Base-by-base conservation (phyloP, 202 grass and related monocot species). In the Setaria italica region DNA sequence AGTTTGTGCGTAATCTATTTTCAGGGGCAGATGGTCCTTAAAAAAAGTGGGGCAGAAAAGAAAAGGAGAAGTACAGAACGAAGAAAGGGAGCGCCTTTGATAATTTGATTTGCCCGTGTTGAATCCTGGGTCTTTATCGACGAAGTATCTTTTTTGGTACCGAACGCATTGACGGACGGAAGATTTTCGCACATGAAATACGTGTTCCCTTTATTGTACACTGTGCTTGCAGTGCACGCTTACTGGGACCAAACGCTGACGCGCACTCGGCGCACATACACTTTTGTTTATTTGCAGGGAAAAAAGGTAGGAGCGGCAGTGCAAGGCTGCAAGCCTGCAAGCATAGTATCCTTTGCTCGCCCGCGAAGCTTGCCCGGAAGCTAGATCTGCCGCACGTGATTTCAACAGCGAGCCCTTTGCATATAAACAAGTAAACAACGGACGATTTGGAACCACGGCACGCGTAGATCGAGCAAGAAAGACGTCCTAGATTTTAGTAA, bases 361-460 rank as follows among this genome's bases (percentile, higher is more conserved):
- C 50, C 5, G 7, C 45, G 62, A 81, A 82, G 62, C 80, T 76
- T 73, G 0, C 32, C 49, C 19, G 67, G 73, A 62, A 76, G 20
- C 76, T 59, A 74, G 50, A 85, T 76, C 70, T 42, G 14, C 35
- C 11, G 79, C 74, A 83, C 60, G 67, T 87, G 84, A 74, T 15
- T 4, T 2, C 20, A 9, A 19, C 32, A 5, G 65, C 59, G 25
- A 9, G 57, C 15, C 14, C 11, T 46, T 1, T 46, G 7, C 42
- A 37, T 72, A 46, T 46, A 48, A 48, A 48, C 46, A 11, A 48
- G 46, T 8, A 79, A 79, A 88, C 25, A 77, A 62, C 4, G 43
- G 43, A 4, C 39, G 46, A 70, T 77, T 47, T 64, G 72, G 54
- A 33, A 14, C 13, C 25, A 46, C 21, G 70, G 6, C 63, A 67